phyloP scores from a whole-genome alignment of 2,329 filamentous ascomycete species.

The Hypocrella siamensis region DNA sequence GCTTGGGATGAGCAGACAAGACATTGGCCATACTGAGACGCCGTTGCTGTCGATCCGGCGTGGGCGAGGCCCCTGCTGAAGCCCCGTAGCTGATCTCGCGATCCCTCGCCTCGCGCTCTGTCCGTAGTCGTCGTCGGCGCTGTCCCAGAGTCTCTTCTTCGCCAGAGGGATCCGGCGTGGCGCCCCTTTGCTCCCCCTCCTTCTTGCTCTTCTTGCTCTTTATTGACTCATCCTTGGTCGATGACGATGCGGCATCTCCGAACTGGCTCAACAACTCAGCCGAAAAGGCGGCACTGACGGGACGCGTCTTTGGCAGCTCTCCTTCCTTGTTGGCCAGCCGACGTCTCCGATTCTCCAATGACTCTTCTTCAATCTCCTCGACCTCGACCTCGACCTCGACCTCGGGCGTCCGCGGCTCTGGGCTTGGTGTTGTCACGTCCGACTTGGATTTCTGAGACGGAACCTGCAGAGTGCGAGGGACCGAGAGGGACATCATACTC shows the following conservation, averaged over 20 bases:
- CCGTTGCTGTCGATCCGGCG: constrained; percentile 1
- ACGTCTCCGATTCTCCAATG: constrained; percentile 47
- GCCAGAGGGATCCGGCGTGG: constrained; percentile 19
- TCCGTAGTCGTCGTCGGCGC: constrained; percentile 57
- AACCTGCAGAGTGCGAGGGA: constrained; percentile 3
- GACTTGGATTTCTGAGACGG: constrained; percentile 1
- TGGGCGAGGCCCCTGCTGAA: constrained; percentile 7
- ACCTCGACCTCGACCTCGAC: constrained; percentile 48
- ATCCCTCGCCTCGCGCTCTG: constrained; percentile 48
- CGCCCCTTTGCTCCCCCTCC: constrained; percentile 27
- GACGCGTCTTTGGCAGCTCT: constrained; percentile 34
- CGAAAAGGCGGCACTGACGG: constrained; percentile 51
- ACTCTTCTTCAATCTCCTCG: constrained; percentile 45
- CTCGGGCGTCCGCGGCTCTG: constrained; percentile 23
- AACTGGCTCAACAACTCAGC: constrained; percentile 53
- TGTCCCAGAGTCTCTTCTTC: constrained; percentile 74
- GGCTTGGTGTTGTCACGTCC: constrained; percentile 1
- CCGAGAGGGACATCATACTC: constrained; percentile 27
- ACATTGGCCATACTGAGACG: constrained; percentile 45
- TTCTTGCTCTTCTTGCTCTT: constrained; percentile 7
- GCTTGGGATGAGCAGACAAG: constrained; percentile 25
- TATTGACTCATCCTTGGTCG: constrained; percentile 13
- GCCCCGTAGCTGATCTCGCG: constrained; percentile 30
- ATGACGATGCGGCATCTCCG: too few species aligned
- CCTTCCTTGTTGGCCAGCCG: constrained; percentile 46